phyloP scores from a whole-genome alignment of 768 basidiomycete genomes.

The Auricularia sp. region DNA sequence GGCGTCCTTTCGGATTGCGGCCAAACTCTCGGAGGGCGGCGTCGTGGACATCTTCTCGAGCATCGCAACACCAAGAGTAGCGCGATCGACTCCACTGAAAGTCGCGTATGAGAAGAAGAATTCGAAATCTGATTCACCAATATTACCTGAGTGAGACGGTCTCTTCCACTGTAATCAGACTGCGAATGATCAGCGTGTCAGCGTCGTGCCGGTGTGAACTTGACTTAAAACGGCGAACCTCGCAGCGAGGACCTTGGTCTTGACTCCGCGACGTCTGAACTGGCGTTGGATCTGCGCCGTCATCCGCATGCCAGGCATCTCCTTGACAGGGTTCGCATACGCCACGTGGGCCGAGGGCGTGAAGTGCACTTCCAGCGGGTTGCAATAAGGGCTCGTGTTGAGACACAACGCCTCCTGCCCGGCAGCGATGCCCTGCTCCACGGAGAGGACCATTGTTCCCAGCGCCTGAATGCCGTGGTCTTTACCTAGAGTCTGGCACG shows the following conservation, averaged over 20 bases:
- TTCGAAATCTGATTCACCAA: constrained; percentile 5
- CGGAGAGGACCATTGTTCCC: constrained; percentile 14
- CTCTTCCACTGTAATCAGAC: constrained; percentile 13
- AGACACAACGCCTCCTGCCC: constrained; percentile 12
- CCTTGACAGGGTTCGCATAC: constrained; percentile 10
- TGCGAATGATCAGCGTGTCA: background rate
- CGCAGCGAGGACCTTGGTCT: constrained; percentile 14
- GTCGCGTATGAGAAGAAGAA: background rate
- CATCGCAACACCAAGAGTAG: constrained; percentile 2
- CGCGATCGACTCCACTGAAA: constrained; percentile 9
- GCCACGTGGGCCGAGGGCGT: constrained; percentile 6
- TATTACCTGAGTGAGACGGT: constrained; percentile 10
- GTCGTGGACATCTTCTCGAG: constrained; percentile 8
- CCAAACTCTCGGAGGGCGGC: constrained; percentile 4
- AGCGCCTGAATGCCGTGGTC: constrained; percentile 15
- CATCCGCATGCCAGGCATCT: constrained; percentile 12
- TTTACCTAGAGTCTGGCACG: constrained; percentile 12
- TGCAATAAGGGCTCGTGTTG: constrained; percentile 15
- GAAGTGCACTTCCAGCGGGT: constrained; percentile 15
- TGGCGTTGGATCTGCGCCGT: constrained; percentile 12
- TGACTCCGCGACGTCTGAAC: constrained; percentile 3
- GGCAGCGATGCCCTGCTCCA: constrained; percentile 16
- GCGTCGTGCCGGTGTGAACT: background rate
- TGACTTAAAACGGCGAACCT: constrained; percentile 7
- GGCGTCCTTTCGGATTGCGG: constrained; percentile 8